These are phyloP conservation scores for Digitaria exilis DNA, from an alignment of 202 grass and related monocot species.

Conservation along the genomic window DNA sequence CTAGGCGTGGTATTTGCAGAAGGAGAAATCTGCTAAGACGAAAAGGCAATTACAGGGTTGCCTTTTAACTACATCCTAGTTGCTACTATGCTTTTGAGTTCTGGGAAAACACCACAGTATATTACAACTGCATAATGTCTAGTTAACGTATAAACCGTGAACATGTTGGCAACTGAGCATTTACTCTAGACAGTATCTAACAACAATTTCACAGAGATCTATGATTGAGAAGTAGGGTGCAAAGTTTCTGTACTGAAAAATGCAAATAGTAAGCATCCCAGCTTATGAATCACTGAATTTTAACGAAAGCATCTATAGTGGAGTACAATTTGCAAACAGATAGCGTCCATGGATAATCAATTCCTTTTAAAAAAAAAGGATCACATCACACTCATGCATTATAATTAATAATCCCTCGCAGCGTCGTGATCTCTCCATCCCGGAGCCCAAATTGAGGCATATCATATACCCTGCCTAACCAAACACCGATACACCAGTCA, in stretches of 20 bases:
- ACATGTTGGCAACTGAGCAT: not conserved
- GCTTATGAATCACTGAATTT: not conserved
- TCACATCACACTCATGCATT: not conserved
- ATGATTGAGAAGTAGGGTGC: not conserved
- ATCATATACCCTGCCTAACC: not conserved
- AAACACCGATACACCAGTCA: too few relatives aligned
- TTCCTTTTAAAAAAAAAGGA: not conserved
- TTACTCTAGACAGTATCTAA: not conserved
- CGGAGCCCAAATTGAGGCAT: not conserved
- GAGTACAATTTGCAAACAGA: not conserved
- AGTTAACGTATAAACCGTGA: not conserved
- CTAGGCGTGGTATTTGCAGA: not conserved
- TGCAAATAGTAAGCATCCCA: not conserved
- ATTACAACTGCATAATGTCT: conserved; percentile 5
- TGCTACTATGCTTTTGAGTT: not conserved
- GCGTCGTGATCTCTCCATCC: not conserved
- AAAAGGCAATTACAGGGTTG: not conserved
- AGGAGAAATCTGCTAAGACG: not conserved
- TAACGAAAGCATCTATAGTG: conserved; percentile 1
- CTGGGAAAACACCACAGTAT: not conserved
- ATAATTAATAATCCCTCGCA: not conserved
- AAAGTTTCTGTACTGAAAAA: not conserved
- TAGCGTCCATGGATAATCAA: not conserved
- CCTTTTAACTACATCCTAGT: not conserved
- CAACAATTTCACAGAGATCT: not conserved